Evolutionary conservation across 2,329 filamentous ascomycete species (phyloP).

Genomic region (Chrysoporthe austroafricana): DNA sequence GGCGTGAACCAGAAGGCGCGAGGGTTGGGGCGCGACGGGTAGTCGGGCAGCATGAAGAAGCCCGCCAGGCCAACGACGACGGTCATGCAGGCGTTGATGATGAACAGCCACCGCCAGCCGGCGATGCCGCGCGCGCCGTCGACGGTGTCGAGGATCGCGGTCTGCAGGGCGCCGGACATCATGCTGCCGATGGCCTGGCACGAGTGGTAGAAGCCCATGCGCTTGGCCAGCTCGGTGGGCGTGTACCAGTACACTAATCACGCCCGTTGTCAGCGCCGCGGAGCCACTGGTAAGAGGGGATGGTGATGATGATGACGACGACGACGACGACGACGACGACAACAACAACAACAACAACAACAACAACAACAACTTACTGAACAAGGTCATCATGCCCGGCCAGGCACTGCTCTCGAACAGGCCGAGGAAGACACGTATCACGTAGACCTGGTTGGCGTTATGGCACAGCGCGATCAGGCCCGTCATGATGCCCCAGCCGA

Average conservation of each 20-base stretch:
- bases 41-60: slow-evolving; percentile 51
- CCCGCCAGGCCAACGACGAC: slow-evolving; percentile 55
- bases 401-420: slow-evolving; percentile 45
- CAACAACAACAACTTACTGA: not conserved
- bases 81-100: slow-evolving; percentile 60
- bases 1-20: slow-evolving; percentile 51
- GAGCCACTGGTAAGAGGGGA: not conserved
- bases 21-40: slow-evolving; percentile 45
- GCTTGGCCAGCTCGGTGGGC: slow-evolving; percentile 50
- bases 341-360: no score
- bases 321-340: no score
- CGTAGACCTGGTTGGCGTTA: slow-evolving; percentile 42
- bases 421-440: slow-evolving; percentile 45
- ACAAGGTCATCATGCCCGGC: slow-evolving; percentile 43
- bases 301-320: no score
- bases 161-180: slow-evolving; percentile 58
- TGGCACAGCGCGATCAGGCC: slow-evolving; percentile 39
- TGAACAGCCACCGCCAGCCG: slow-evolving; percentile 58
- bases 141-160: slow-evolving; percentile 56
- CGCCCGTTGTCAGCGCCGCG: slow-evolving; percentile 9
- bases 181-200: slow-evolving; percentile 56
- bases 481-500: slow-evolving; percentile 41
- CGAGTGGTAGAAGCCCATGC: slow-evolving; percentile 57
- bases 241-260: slow-evolving; percentile 46
- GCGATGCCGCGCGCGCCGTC: slow-evolving; percentile 51